Evolutionary conservation across 2,329 filamentous ascomycete species (phyloP).

Genomic region (Penicillium sp.): DNA sequence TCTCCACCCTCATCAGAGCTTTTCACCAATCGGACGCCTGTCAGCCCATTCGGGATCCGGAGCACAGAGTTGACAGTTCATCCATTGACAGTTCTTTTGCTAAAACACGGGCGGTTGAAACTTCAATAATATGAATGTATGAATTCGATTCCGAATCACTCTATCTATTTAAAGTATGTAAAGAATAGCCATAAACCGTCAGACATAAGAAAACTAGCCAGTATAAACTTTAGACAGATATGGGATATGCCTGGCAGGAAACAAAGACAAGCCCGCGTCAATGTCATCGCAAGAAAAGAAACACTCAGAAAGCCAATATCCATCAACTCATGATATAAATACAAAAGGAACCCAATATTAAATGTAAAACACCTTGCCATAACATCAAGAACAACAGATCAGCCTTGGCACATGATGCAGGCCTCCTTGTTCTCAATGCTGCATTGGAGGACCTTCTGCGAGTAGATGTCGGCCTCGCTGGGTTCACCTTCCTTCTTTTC

Average conservation of each 20-base stretch:
- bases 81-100: not conserved
- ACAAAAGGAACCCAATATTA: conserved; percentile 27
- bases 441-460: conserved; percentile 87
- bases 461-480: conserved; percentile 91
- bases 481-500: conserved; percentile 71
- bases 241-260: conserved; percentile 12
- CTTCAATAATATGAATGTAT: not conserved
- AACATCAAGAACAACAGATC: conserved; percentile 28
- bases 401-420: conserved; percentile 98
- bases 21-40: not conserved
- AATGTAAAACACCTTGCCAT: not conserved
- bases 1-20: conserved; percentile 1
- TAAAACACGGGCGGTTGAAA: not conserved
- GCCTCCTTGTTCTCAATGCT: conserved; percentile 97
- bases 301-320: conserved; percentile 22
- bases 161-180: conserved; percentile 16
- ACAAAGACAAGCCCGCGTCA: conserved; percentile 15
- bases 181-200: conserved; percentile 14
- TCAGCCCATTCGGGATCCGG: not conserved
- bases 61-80: not conserved
- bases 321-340: conserved; percentile 43
- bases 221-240: conserved; percentile 2
- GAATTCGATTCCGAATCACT: conserved; percentile 5
- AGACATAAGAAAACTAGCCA: conserved; percentile 15
- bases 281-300: conserved; percentile 9